Base-by-base conservation (phyloP, 371 early-diverging fungal genomes). In the Mortierella sp. region DNA sequence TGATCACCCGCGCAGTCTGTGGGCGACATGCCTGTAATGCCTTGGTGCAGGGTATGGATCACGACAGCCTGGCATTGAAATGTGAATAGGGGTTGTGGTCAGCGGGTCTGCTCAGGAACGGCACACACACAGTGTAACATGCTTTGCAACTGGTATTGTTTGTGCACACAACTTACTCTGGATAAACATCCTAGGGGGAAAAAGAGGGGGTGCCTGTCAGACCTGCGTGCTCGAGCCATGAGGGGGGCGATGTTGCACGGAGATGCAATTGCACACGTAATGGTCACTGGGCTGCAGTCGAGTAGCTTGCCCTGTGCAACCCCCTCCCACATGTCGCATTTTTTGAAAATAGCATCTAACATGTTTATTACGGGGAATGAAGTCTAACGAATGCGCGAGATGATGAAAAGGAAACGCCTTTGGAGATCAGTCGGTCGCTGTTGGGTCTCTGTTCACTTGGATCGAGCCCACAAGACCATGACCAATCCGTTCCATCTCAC, bases 401-500 rank as follows among this genome's bases (percentile, higher is more conserved):
- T 59, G 60, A 39, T 50, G 50, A 51, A 49, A 19, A 28, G 38
- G 49, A 56, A 4, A 31, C 12, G 42, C n/a, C n/a, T n/a, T n/a
- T n/a, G n/a, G n/a, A 12, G 18, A 27, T 55, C 54, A 58, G 50
- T 38, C 49, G 27, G 59, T 21, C 2, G 65, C 49, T n/a, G 65
- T 59, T 26, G 68, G 68, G 16, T 71, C 67, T 3, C 71, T 50
- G 53, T 71, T 63, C 28, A 78, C 43, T 31, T 78, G 60, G 8
- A 78, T 24, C 4, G 67, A 39, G 2, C 56, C 61, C 45, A 78
- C 79, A 58, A 78, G 67, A 7, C 72, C 79, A 21, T 78, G 65
- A 19, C 79, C 79, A 23, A 78, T 16, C 21, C 79, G 47, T 52
- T 67, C 68, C 45, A 79, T 72, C 73, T 93, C 95, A 7, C 85